Conservation (phyloP, 805 yeast species). For the Candida patagonica region DNA sequence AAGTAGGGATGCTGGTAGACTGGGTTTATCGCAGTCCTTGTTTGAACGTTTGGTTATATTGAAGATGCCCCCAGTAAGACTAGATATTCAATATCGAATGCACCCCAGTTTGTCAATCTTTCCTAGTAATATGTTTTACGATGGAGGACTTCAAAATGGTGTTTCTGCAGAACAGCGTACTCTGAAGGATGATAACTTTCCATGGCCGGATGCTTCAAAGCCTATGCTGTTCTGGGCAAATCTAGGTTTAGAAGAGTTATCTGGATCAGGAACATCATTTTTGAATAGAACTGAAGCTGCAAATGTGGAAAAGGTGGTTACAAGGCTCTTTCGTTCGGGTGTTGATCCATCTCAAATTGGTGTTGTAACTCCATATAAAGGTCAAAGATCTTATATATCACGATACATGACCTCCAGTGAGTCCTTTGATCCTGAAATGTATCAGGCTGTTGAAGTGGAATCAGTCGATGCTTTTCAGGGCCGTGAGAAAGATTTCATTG, state of each 20-base stretch:
- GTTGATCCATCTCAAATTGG: constrained; percentile 77
- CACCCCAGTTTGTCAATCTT: constrained; percentile 81
- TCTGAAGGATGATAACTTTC: constrained; percentile 49
- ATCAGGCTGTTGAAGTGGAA: constrained; percentile 72
- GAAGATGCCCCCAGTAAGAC: constrained; percentile 76
- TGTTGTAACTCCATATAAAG: constrained; percentile 90
- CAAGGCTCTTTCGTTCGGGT: constrained; percentile 67
- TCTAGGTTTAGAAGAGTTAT: constrained; percentile 81
- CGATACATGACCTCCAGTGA: constrained; percentile 73
- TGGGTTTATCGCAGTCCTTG: constrained; percentile 78
- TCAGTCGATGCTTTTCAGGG: constrained; percentile 97
- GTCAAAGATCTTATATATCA: constrained; percentile 74
- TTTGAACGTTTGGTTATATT: constrained; percentile 77
- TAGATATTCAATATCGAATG: constrained; percentile 94
- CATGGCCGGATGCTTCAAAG: constrained; percentile 78
- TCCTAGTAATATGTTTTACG: constrained; percentile 86
- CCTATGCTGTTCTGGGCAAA: constrained; percentile 98
- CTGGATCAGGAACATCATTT: constrained; percentile 71
- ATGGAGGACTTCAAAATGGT: constrained; percentile 86
- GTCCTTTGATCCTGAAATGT: constrained; percentile 52
- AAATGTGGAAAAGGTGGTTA: constrained; percentile 73
- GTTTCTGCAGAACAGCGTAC: constrained; percentile 69
- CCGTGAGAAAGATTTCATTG: constrained; percentile 72
- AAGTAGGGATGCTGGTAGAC: constrained; percentile 71
- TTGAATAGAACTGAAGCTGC: constrained; percentile 83